Percentiles rank a stretch among this genome's conserved stretches.
Conservation (phyloP, 108 stramenopile species). For the Pseudonitzschia pungens region DNA sequence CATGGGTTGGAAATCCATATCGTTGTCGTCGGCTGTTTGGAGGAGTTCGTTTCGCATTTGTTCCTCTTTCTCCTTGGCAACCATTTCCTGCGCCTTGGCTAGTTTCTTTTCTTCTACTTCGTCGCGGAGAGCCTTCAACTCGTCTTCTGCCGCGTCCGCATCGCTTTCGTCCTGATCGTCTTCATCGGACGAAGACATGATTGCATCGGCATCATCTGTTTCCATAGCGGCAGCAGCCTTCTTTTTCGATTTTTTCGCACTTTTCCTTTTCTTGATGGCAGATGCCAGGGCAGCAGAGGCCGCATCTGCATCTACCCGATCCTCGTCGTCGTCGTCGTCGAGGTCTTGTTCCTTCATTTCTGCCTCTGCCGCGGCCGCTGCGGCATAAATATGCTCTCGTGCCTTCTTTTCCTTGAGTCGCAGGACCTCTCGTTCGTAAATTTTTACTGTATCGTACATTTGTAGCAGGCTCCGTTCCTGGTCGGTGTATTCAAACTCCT, state of each 20-base stretch:
- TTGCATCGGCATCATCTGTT: background rate
- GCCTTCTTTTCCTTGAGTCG: conserved; percentile 70
- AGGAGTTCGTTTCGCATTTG: conserved; percentile 48
- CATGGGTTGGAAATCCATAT: conserved; percentile 22
- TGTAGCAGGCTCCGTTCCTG: conserved; percentile 64
- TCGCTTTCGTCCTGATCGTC: conserved; percentile 26
- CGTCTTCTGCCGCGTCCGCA: conserved; percentile 13
- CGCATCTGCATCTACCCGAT: background rate
- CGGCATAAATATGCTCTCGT: conserved; percentile 62
- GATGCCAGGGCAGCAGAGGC: conserved; percentile 2
- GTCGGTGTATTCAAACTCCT: conserved; percentile 62
- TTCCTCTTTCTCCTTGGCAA: conserved; percentile 33
- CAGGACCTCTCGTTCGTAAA: conserved; percentile 67
- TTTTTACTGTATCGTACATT: conserved; percentile 66
- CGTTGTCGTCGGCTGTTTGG: conserved; percentile 33
- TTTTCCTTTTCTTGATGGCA: conserved; percentile 20
- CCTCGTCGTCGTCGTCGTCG: conserved; percentile 25
- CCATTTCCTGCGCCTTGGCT: conserved; percentile 18
- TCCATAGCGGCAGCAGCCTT: background rate
- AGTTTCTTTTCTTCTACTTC: conserved; percentile 45
- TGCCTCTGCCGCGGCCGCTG: conserved; percentile 26
- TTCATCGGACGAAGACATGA: conserved; percentile 11
- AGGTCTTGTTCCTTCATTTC: conserved; percentile 11
- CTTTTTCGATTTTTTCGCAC: conserved; percentile 12
- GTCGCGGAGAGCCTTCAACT: conserved; percentile 47